Percentiles rank a stretch among this genome's conserved stretches.
phyloP scores from a whole-genome alignment of 139 green algal species.

The Chlorella vulgaris region DNA sequence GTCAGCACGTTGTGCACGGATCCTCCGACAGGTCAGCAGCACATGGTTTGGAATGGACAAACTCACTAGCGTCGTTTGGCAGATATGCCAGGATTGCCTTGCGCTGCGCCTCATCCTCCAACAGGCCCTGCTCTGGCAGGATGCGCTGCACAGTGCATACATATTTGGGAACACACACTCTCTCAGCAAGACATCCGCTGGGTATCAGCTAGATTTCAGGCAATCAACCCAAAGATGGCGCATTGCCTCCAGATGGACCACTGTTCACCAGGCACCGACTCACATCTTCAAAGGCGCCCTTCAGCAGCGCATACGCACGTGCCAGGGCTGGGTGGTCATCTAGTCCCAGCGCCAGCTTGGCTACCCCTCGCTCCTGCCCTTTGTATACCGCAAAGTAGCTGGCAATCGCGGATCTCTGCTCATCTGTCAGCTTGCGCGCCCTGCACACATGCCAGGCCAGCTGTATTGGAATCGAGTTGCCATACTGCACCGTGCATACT shows the following conservation, averaged over 20 bases:
- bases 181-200: background rate
- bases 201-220: no score
- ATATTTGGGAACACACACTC: no score
- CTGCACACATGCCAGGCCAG: slow-evolving; percentile 34
- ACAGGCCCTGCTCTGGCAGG: slow-evolving; percentile 76
- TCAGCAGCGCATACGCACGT: slow-evolving; percentile 56
- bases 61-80: slow-evolving; percentile 39
- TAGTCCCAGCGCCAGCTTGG: slow-evolving; percentile 51
- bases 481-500: no score
- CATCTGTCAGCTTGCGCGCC: slow-evolving; percentile 83
- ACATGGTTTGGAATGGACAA: no score
- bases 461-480: no score
- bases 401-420: slow-evolving; percentile 83
- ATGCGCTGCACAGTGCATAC: slow-evolving; percentile 49
- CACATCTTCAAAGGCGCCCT: slow-evolving; percentile 59
- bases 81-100: slow-evolving; percentile 72
- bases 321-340: slow-evolving; percentile 72
- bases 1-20: no score
- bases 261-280: no score
- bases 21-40: no score
- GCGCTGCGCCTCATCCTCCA: slow-evolving; percentile 56
- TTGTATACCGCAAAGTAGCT: slow-evolving; percentile 90
- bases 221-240: no score
- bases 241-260: no score
- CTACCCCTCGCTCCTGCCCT: slow-evolving; percentile 64